phyloP scores from a whole-genome alignment of 208 protist species.

The Wallacemonas sp. region DNA sequence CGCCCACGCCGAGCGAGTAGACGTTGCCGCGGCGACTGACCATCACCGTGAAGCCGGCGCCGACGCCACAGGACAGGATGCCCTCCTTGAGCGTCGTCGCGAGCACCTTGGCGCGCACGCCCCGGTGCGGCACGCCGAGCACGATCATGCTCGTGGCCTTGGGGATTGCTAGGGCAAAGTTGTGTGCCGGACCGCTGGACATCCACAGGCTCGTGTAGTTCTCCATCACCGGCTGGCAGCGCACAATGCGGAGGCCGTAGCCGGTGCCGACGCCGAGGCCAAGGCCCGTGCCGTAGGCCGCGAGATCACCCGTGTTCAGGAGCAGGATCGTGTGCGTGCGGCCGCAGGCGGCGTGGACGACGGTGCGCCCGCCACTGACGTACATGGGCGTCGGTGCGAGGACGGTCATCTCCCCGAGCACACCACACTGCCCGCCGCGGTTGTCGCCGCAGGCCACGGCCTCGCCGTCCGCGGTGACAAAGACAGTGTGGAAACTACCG shows the following conservation, averaged over 20 bases:
- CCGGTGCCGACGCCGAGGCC: constrained; percentile 64
- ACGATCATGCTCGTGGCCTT: constrained; percentile 64
- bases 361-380: constrained; percentile 38
- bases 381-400: constrained; percentile 41
- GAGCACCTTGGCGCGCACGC: constrained; percentile 37
- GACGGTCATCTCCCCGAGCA: constrained; percentile 48
- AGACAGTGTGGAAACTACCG: constrained; percentile 81
- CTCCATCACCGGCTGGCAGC: constrained; percentile 58
- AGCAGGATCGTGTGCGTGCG: constrained; percentile 72
- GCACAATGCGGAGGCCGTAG: constrained; percentile 69
- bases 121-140: constrained; percentile 67
- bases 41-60: constrained; percentile 76
- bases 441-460: constrained; percentile 83
- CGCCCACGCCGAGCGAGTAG: constrained; percentile 74
- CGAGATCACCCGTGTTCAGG: constrained; percentile 59
- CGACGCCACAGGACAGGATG: constrained; percentile 63
- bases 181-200: constrained; percentile 53
- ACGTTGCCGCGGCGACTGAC: constrained; percentile 61
- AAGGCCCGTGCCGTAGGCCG: constrained; percentile 73
- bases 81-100: constrained; percentile 64
- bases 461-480: constrained; percentile 52
- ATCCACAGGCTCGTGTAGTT: constrained; percentile 68
- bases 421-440: constrained; percentile 75
- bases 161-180: constrained; percentile 64
- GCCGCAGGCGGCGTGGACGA: constrained; percentile 69